These are phyloP conservation scores for Fusarium continuum DNA, from an alignment of 2,329 filamentous ascomycete species.

Conservation along the genomic window DNA sequence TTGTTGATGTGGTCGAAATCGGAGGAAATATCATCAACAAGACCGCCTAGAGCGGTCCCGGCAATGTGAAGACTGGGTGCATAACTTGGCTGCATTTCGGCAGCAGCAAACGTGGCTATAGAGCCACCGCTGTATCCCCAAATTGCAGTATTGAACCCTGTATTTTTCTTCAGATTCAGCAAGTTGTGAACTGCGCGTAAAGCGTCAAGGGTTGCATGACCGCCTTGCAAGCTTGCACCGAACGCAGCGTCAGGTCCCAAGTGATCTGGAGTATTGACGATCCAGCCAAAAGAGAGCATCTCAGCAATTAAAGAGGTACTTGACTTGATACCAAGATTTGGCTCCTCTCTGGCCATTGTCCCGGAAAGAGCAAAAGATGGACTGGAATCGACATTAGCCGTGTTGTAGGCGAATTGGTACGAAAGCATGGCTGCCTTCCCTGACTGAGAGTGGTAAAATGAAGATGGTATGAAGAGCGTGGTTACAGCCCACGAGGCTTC, in stretches of 20 bases:
- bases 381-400: constrained; percentile 29
- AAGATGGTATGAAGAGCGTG: constrained; percentile 46
- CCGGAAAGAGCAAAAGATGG: constrained; percentile 30
- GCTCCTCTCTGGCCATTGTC: constrained; percentile 3
- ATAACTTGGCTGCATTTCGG: constrained; percentile 29
- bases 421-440: constrained; percentile 25
- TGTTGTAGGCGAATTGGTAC: constrained; percentile 36
- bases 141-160: background rate
- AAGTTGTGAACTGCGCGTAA: constrained; percentile 49
- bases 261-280: constrained; percentile 52
- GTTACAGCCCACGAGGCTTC: constrained; percentile 52
- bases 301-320: constrained; percentile 5
- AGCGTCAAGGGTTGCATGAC: constrained; percentile 53
- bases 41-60: constrained; percentile 27
- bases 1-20: constrained; percentile 23
- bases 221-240: constrained; percentile 50
- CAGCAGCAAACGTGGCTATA: constrained; percentile 25
- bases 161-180: background rate
- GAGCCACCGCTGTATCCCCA: constrained; percentile 40
- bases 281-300: constrained; percentile 23
- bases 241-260: constrained; percentile 55
- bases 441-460: background rate
- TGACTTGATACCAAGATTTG: constrained; percentile 17
- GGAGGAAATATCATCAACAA: constrained; percentile 28
- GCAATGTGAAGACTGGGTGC: constrained; percentile 20